Conservation (phyloP, 2,329 filamentous ascomycete genomes). For the Penicillium sp. region DNA sequence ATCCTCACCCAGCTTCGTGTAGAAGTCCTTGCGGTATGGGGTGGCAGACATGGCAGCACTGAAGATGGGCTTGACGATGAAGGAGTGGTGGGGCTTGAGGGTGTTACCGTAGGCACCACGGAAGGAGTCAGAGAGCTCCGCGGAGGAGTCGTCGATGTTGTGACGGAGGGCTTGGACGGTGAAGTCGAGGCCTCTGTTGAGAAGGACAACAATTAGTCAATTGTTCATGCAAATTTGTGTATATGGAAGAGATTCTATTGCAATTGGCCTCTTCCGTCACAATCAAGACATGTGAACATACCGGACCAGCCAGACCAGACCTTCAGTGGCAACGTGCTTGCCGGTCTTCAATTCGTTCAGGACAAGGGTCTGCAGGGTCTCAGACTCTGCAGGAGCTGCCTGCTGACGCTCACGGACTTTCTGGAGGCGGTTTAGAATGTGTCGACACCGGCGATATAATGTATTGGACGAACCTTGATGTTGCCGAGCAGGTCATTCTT, state of each 20-base stretch:
- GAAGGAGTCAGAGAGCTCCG: conserved; percentile 83
- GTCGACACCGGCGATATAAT: neutral
- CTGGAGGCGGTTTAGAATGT: conserved; percentile 39
- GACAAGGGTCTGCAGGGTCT: conserved; percentile 74
- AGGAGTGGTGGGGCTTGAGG: conserved; percentile 83
- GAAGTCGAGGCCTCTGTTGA: conserved; percentile 75
- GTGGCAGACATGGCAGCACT: conserved; percentile 84
- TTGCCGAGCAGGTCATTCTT: conserved; percentile 88
- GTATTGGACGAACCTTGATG: conserved; percentile 58
- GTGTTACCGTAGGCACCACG: conserved; percentile 72
- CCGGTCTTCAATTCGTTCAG: conserved; percentile 80
- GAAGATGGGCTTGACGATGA: conserved; percentile 86
- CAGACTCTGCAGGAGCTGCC: conserved; percentile 67
- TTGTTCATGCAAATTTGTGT: neutral
- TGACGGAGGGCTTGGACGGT: conserved; percentile 72
- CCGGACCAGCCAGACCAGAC: conserved; percentile 83
- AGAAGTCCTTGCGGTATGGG: conserved; percentile 90
- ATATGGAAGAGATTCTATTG: neutral
- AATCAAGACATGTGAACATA: conserved; percentile 36
- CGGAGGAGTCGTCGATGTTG: conserved; percentile 58
- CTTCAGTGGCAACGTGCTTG: conserved; percentile 81
- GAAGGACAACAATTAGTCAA: neutral
- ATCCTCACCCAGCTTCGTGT: conserved; percentile 61
- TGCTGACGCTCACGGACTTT: conserved; percentile 81
- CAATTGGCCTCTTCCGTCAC: neutral